These are phyloP conservation scores for Beta macrorhiza DNA, from an alignment of 179 eudicot genomes.

Conservation along the genomic window DNA sequence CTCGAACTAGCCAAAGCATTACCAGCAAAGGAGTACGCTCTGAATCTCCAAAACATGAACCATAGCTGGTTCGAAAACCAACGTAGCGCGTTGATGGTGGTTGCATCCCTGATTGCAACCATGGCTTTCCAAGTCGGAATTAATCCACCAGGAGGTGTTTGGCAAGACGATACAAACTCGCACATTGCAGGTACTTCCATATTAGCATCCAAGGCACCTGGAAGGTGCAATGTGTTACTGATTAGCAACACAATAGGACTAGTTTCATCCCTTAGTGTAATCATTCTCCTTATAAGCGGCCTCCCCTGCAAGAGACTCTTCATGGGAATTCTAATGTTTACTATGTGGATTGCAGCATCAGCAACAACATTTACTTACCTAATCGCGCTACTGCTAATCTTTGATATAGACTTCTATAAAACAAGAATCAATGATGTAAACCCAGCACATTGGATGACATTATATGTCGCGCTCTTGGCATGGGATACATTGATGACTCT, in stretches of 20 bases:
- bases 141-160: constrained; percentile 29
- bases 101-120: constrained; percentile 21
- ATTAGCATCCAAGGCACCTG: neutral
- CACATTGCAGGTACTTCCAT: constrained; percentile 11
- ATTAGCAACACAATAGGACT: constrained; percentile 9
- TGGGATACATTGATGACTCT: no score
- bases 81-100: constrained; percentile 16
- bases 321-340: constrained; percentile 8
- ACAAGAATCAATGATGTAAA: no score
- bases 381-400: no score
- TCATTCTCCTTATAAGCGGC: constrained; percentile 25
- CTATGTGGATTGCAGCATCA: constrained; percentile 22
- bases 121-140: constrained; percentile 29
- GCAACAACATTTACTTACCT: constrained; percentile 25
- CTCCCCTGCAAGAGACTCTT: constrained; percentile 10
- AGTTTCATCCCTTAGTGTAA: constrained; percentile 23
- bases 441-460: no score
- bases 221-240: neutral
- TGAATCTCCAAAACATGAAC: neutral
- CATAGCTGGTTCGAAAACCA: constrained; percentile 8
- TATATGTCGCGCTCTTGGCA: no score
- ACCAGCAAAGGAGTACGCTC: neutral
- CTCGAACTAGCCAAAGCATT: neutral
- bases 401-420: no score
- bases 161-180: constrained; percentile 17